Evolutionary conservation across 2,329 filamentous ascomycete species (phyloP).

Genomic region (Pseudogymnoascus sp.): DNA sequence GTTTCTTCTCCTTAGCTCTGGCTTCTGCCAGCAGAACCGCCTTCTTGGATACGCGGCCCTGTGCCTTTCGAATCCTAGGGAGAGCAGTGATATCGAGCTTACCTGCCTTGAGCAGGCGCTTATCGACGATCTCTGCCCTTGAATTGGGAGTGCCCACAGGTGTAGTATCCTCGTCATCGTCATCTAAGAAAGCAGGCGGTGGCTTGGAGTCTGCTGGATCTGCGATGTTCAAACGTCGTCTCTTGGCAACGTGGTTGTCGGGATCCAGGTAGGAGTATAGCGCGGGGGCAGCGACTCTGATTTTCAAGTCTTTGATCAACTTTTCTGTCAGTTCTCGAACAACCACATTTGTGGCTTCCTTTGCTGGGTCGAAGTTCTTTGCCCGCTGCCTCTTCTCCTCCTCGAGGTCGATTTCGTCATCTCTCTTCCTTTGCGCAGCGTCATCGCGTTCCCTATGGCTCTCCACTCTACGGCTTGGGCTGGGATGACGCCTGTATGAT

Average conservation of each 20-base stretch:
- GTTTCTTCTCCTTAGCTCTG: slow-evolving; percentile 51
- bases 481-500: neutral
- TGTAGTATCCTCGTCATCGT: slow-evolving; percentile 53
- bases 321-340: slow-evolving; percentile 78
- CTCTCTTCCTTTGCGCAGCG: slow-evolving; percentile 57
- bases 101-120: slow-evolving; percentile 39
- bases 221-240: slow-evolving; percentile 70
- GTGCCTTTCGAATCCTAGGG: slow-evolving; percentile 68
- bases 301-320: slow-evolving; percentile 81
- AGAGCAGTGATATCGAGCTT: slow-evolving; percentile 57
- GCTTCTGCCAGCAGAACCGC: slow-evolving; percentile 62
- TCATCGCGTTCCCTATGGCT: slow-evolving; percentile 53
- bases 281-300: slow-evolving; percentile 73
- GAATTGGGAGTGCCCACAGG: slow-evolving; percentile 61
- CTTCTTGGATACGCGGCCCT: slow-evolving; percentile 49
- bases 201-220: slow-evolving; percentile 58
- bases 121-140: slow-evolving; percentile 54
- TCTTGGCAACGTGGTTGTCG: slow-evolving; percentile 69
- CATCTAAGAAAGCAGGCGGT: slow-evolving; percentile 50
- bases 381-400: slow-evolving; percentile 85
- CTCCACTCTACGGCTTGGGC: slow-evolving; percentile 27
- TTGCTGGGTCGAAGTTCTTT: slow-evolving; percentile 82
- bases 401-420: slow-evolving; percentile 77
- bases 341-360: slow-evolving; percentile 73
- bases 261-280: slow-evolving; percentile 80